Conservation (phyloP, 164 flowering plant species). For the Vitis riparia region DNA sequence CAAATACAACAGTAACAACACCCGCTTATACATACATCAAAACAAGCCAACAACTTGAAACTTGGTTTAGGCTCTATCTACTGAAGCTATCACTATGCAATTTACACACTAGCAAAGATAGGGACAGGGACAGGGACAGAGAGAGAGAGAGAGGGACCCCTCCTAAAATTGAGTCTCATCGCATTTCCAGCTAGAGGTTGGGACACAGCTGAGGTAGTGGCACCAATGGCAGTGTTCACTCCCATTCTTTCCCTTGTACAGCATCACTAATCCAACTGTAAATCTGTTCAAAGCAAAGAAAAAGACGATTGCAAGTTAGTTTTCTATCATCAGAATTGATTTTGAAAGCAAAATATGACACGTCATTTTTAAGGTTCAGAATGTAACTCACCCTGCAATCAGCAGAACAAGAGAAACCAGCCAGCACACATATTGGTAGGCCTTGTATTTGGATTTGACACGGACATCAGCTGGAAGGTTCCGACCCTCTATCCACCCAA, state of each 20-base stretch:
- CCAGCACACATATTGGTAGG: slow-evolving; percentile 64
- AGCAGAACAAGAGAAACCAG: slow-evolving; percentile 51
- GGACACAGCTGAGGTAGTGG: slow-evolving; percentile 72
- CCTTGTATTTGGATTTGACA: slow-evolving; percentile 59
- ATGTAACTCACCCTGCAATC: slow-evolving; percentile 57
- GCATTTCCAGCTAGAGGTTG: slow-evolving; percentile 72
- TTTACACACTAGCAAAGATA: background rate
- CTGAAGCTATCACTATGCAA: background rate
- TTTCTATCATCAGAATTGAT: no score
- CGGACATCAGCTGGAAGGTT: slow-evolving; percentile 41
- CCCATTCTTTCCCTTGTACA: slow-evolving; percentile 69
- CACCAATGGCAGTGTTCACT: slow-evolving; percentile 82
- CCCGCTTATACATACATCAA: no score
- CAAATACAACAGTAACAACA: no score
- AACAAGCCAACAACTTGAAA: no score
- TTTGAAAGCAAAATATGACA: no score
- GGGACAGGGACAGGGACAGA: no score
- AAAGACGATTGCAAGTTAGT: no score
- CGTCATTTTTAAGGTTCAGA: no score
- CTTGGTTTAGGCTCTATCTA: no score
- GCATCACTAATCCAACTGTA: slow-evolving; percentile 65
- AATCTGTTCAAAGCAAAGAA: slow-evolving; percentile 33
- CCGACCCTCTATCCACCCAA: slow-evolving; percentile 63
- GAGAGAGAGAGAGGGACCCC: background rate
- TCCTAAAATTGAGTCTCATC: background rate